Percentiles rank a stretch among this genome's conserved stretches.
phyloP scores from a whole-genome alignment of 257 asterid species.

The Penstemon davidsonii region DNA sequence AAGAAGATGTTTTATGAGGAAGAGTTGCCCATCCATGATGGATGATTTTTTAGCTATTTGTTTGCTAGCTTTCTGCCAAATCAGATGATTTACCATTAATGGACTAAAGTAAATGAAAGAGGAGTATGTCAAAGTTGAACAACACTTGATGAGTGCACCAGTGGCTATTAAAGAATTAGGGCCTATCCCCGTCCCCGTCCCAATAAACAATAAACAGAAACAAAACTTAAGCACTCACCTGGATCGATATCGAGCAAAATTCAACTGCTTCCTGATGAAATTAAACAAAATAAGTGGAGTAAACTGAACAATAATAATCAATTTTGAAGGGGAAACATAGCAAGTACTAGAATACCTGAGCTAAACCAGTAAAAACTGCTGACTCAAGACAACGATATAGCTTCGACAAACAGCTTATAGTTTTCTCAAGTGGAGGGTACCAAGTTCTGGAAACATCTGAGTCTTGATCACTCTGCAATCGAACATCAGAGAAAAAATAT shows the following conservation, averaged over 20 bases:
- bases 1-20: slow-evolving; percentile 91
- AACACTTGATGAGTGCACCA: slow-evolving; percentile 17
- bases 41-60: slow-evolving; percentile 71
- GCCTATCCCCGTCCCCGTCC: slow-evolving; percentile 11
- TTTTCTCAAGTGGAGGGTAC: slow-evolving; percentile 98
- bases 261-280: slow-evolving; percentile 91
- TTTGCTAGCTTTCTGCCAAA: slow-evolving; percentile 89
- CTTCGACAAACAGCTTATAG: slow-evolving; percentile 91
- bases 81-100: slow-evolving; percentile 28
- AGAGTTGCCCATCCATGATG: slow-evolving; percentile 87
- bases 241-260: slow-evolving; percentile 85
- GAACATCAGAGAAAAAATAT: slow-evolving; percentile 24
- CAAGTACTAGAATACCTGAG: slow-evolving; percentile 63
- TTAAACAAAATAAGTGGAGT: slow-evolving; percentile 24
- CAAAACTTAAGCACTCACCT: slow-evolving; percentile 48
- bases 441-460: slow-evolving; percentile 72
- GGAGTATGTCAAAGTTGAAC: slow-evolving; percentile 21
- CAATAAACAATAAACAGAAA: slow-evolving; percentile 14
- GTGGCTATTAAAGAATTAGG: slow-evolving; percentile 16
- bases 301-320: slow-evolving; percentile 12
- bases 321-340: slow-evolving; percentile 20
- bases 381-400: slow-evolving; percentile 82
- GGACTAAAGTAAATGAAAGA: slow-evolving; percentile 29
- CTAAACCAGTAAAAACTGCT: slow-evolving; percentile 93
- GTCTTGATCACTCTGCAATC: slow-evolving; percentile 66